Conservation (phyloP, 345 rosid genomes). For the Dipteronia sinensis region DNA sequence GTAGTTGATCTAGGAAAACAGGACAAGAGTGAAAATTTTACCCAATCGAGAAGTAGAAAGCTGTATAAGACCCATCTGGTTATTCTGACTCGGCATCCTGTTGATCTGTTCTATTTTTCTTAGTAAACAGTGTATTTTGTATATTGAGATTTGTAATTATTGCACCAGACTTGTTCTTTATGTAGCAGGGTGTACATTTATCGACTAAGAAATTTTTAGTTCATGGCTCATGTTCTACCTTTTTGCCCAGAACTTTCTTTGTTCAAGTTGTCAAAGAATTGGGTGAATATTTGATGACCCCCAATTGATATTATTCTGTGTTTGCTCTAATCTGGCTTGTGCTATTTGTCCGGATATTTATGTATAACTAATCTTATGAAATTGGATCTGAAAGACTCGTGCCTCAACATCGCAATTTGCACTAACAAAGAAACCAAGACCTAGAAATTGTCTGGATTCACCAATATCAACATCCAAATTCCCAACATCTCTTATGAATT, state of each 20-base stretch:
- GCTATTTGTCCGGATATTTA: background rate
- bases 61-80: background rate
- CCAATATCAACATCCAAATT: too few species aligned
- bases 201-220: too few species aligned
- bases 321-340: background rate
- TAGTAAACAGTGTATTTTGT: background rate
- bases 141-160: background rate
- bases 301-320: background rate
- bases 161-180: too few species aligned
- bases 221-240: background rate
- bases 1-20: too few species aligned
- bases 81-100: background rate
- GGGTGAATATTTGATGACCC: background rate
- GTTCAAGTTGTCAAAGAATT: background rate
- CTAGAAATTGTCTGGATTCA: background rate
- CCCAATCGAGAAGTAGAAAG: too few species aligned
- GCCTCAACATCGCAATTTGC: background rate
- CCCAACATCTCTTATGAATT: too few species aligned
- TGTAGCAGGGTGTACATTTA: too few species aligned
- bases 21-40: too few species aligned
- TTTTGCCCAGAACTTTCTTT: background rate
- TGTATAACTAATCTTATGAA: background rate
- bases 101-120: background rate
- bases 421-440: background rate
- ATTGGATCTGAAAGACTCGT: background rate